Conservation (phyloP, 1,139 yeast genomes). For the Yamadazyma oceani region DNA sequence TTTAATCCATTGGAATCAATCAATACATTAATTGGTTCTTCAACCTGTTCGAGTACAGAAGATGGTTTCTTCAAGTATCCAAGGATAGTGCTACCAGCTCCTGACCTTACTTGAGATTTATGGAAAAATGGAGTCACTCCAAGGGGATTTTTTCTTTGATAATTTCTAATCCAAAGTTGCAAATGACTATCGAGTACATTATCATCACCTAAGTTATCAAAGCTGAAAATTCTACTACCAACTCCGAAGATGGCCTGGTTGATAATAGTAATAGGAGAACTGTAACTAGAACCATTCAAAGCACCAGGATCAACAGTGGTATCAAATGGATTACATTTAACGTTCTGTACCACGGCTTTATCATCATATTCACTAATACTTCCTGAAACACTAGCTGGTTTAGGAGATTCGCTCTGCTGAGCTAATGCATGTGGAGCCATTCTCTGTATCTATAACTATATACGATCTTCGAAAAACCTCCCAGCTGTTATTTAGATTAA, state of each 20-base stretch:
- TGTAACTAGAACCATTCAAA: conserved; percentile 50
- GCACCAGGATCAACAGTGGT: conserved; percentile 55
- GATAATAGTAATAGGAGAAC: conserved; percentile 65
- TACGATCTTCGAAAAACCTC: too few relatives aligned
- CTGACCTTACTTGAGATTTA: conserved; percentile 74
- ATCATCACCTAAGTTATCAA: conserved; percentile 61
- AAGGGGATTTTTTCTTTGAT: conserved; percentile 51
- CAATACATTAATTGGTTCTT: conserved; percentile 51
- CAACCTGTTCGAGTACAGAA: too few relatives aligned
- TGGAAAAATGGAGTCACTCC: conserved; percentile 59
- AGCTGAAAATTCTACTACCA: conserved; percentile 67
- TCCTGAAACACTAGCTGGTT: conserved; percentile 5
- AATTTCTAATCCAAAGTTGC: conserved; percentile 57
- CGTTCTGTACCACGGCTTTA: conserved; percentile 5
- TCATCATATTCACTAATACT: conserved; percentile 7
- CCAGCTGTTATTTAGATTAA: too few relatives aligned
- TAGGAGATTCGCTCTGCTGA: conserved; percentile 4
- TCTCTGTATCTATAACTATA: too few relatives aligned
- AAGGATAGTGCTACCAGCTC: conserved; percentile 77
- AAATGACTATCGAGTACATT: conserved; percentile 62
- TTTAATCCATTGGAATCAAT: conserved; percentile 69
- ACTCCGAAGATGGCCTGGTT: conserved; percentile 66
- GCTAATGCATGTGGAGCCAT: conserved; percentile 17
- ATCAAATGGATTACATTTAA: conserved; percentile 53
- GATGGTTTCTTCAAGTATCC: conserved; percentile 72